phyloP scores from a whole-genome alignment of 345 rosid species.

The Euphorbia lathyris region DNA sequence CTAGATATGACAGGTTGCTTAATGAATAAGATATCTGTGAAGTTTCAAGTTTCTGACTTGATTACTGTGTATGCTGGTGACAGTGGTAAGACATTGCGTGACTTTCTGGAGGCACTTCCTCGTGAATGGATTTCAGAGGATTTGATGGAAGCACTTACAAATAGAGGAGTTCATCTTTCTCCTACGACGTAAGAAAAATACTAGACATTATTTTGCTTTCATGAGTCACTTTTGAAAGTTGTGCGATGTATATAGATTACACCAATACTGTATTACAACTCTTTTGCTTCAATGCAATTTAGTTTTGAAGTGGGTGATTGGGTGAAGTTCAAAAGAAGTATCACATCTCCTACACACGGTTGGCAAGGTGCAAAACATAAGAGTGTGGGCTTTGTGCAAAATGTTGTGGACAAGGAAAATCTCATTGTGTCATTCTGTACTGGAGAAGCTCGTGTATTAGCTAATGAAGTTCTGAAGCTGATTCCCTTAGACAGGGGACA shows the following conservation, averaged over 20 bases:
- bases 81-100: slow-evolving; percentile 93
- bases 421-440: slow-evolving; percentile 85
- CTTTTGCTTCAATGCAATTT: slow-evolving; percentile 5
- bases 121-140: slow-evolving; percentile 99
- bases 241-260: not conserved
- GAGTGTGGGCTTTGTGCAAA: slow-evolving; percentile 97
- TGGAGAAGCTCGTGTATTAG: slow-evolving; percentile 79
- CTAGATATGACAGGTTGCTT: not conserved
- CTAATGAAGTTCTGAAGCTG: slow-evolving; percentile 78
- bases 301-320: slow-evolving; percentile 96
- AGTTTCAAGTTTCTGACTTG: slow-evolving; percentile 10
- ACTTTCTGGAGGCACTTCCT: slow-evolving; percentile 88
- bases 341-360: slow-evolving; percentile 66
- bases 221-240: not conserved
- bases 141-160: slow-evolving; percentile 77
- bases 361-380: slow-evolving; percentile 92
- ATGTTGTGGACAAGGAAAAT: slow-evolving; percentile 61
- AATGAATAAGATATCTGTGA: not conserved
- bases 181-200: slow-evolving; percentile 70
- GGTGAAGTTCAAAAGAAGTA: slow-evolving; percentile 87
- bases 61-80: slow-evolving; percentile 23
- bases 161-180: slow-evolving; percentile 79
- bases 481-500: slow-evolving; percentile 96
- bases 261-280: not conserved
- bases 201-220: slow-evolving; percentile 13